phyloP scores from a whole-genome alignment of 306 rosid genomes.

The Carpinus viminea region DNA sequence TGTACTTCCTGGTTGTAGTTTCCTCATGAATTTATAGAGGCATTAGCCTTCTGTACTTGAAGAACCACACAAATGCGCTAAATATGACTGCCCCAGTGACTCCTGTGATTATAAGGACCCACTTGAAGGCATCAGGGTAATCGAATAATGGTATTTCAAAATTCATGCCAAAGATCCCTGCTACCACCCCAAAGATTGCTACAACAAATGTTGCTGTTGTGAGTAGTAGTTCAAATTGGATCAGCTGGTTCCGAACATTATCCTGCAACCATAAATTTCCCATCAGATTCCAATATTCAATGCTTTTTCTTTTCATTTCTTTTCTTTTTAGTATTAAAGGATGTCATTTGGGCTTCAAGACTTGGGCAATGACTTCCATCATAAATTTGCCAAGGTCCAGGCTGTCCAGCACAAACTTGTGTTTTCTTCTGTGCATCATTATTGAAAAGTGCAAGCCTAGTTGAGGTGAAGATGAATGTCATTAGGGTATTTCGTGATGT shows the following conservation, averaged over 20 bases:
- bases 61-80: conserved; percentile 88
- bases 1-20: conserved; percentile 19
- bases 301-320: too few relatives aligned
- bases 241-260: conserved; percentile 95
- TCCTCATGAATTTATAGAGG: conserved; percentile 59
- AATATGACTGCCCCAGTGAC: conserved; percentile 69
- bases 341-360: neutral
- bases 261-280: conserved; percentile 53
- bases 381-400: neutral
- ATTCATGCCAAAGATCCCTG: conserved; percentile 97
- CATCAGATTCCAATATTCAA: neutral
- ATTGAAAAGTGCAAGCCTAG: neutral
- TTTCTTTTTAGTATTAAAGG: neutral
- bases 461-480: neutral
- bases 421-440: neutral
- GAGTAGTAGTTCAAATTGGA: conserved; percentile 92
- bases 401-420: neutral
- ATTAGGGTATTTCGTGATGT: neutral
- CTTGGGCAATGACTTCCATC: neutral
- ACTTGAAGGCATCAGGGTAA: conserved; percentile 67
- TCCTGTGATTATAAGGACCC: conserved; percentile 90
- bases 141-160: conserved; percentile 64
- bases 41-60: conserved; percentile 94
- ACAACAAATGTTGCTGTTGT: conserved; percentile 97
- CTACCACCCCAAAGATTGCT: conserved; percentile 96